phyloP scores from a whole-genome alignment of 2,329 filamentous ascomycete genomes.

The Claviceps africana region DNA sequence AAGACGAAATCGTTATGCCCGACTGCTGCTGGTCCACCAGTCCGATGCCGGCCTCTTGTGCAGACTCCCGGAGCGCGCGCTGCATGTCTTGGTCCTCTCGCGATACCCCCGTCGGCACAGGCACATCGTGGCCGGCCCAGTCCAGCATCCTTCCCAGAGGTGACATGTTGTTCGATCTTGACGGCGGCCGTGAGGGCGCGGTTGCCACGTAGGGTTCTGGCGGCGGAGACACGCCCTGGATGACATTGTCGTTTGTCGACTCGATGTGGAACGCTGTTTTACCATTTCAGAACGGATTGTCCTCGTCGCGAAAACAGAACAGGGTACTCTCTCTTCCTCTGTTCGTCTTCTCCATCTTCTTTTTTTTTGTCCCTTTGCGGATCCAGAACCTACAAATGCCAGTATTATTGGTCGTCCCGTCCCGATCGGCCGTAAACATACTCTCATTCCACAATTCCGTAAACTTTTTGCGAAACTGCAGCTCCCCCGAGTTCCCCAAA shows the following conservation, averaged over 20 bases:
- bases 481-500: neutral
- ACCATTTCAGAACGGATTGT: neutral
- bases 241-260: conserved; percentile 30
- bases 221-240: conserved; percentile 29
- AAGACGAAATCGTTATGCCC: conserved; percentile 29
- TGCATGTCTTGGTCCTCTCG: conserved; percentile 43
- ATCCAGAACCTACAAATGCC: conserved; percentile 28
- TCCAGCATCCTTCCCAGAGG: conserved; percentile 39
- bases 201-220: conserved; percentile 26
- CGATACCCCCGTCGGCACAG: conserved; percentile 18
- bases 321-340: too few relatives aligned
- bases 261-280: conserved; percentile 41
- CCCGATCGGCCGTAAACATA: conserved; percentile 37
- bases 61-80: conserved; percentile 41
- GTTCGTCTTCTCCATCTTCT: too few relatives aligned
- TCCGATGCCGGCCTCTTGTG: conserved; percentile 34
- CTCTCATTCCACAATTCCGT: conserved; percentile 38
- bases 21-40: conserved; percentile 36
- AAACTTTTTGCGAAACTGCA: conserved; percentile 34
- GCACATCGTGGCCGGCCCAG: conserved; percentile 27
- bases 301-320: neutral
- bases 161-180: conserved; percentile 42
- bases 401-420: conserved; percentile 29
- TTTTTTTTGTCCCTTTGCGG: neutral
- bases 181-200: conserved; percentile 48